Conservation (phyloP, 2,329 filamentous ascomycete species). For the Fusarium heterosporum region DNA sequence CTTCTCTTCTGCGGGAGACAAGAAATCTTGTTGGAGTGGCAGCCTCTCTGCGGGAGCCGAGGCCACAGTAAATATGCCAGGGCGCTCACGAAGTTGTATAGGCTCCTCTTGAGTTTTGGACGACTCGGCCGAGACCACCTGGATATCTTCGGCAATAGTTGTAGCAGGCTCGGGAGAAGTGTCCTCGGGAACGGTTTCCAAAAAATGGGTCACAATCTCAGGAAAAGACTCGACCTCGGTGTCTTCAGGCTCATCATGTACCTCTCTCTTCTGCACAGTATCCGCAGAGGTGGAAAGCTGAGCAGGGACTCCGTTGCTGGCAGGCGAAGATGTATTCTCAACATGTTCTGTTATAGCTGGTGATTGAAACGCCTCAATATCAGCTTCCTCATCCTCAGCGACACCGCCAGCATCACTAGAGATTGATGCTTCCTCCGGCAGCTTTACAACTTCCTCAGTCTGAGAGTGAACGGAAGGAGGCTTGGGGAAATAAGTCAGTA, state of each 20-base stretch:
- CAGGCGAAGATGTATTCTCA: constrained; percentile 3
- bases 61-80: constrained; percentile 20
- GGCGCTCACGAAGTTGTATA: constrained; percentile 15
- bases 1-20: constrained; percentile 22
- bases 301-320: not conserved
- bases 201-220: constrained; percentile 25
- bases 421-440: constrained; percentile 14
- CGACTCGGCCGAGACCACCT: constrained; percentile 14
- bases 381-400: constrained; percentile 35
- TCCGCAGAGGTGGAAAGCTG: not conserved
- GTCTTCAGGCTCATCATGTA: constrained; percentile 16
- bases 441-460: not conserved
- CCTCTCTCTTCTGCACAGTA: not conserved
- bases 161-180: constrained; percentile 26
- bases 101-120: not conserved
- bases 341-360: constrained; percentile 9
- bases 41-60: constrained; percentile 39
- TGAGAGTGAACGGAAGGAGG: constrained; percentile 31
- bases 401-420: constrained; percentile 43
- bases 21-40: constrained; percentile 26
- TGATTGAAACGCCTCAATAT: constrained; percentile 23
- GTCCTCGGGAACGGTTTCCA: constrained; percentile 43
- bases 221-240: constrained; percentile 3
- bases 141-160: constrained; percentile 9
- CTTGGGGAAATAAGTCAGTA: constrained; percentile 34